These are phyloP conservation scores for Solanum paucissectum DNA, from an alignment of 257 asterid species.

Conservation along the genomic window DNA sequence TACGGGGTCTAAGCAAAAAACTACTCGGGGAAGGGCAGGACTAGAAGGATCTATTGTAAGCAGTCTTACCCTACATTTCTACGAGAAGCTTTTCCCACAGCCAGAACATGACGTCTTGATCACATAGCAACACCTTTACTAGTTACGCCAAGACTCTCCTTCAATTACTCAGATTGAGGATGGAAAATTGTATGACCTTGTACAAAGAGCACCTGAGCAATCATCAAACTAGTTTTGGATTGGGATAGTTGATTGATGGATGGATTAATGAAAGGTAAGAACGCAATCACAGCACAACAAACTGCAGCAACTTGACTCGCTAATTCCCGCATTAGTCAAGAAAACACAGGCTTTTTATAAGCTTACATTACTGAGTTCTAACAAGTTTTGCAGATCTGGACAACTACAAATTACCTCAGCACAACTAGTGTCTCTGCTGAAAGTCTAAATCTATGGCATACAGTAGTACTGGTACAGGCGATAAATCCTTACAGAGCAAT, in stretches of 20 bases:
- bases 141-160: neutral
- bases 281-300: neutral
- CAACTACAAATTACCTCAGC: conserved; percentile 6
- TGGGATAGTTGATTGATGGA: neutral
- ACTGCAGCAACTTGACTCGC: neutral
- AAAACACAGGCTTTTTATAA: neutral
- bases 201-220: neutral
- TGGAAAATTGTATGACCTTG: neutral
- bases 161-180: neutral
- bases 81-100: neutral
- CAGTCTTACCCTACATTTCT: neutral
- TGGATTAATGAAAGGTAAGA: neutral
- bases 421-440: neutral
- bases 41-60: neutral
- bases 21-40: neutral
- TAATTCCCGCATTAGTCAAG: neutral
- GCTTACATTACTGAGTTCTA: neutral
- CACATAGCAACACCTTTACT: neutral
- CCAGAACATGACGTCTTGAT: neutral
- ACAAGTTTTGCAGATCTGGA: conserved; percentile 9
- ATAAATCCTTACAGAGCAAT: conserved; percentile 7
- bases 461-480: neutral
- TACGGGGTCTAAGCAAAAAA: neutral
- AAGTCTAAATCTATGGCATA: conserved; percentile 10
- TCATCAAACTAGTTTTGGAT: neutral